Conservation (phyloP, 306 rosid genomes). For the Biancaea sappan region DNA sequence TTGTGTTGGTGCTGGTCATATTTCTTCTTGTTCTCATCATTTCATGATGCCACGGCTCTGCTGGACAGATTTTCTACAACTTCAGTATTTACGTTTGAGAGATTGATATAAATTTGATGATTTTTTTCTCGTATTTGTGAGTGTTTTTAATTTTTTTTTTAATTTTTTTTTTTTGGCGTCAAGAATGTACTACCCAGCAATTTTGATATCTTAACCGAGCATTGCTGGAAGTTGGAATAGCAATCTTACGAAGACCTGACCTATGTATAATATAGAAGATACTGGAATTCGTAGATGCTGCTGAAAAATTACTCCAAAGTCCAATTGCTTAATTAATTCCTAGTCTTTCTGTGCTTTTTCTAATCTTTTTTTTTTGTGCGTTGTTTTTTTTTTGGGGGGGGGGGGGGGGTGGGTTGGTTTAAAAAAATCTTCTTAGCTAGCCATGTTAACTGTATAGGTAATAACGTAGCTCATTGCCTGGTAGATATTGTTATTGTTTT, state of each 20-base stretch:
- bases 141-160: too few species aligned
- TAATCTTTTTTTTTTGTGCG: neutral
- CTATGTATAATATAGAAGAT: neutral
- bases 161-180: too few species aligned
- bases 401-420: too few species aligned
- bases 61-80: conserved; percentile 21
- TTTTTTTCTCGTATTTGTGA: conserved; percentile 34
- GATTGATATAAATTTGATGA: conserved; percentile 34
- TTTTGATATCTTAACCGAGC: conserved; percentile 24
- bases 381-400: too few species aligned
- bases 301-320: neutral
- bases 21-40: conserved; percentile 49
- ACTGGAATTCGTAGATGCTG: neutral
- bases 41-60: conserved; percentile 26
- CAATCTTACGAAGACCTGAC: neutral
- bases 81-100: conserved; percentile 15
- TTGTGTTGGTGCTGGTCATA: conserved; percentile 51
- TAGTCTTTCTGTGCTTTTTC: neutral
- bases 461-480: too few species aligned
- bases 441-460: too few species aligned
- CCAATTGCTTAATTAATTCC: neutral
- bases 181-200: conserved; percentile 21
- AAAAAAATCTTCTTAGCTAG: too few species aligned
- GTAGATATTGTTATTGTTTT: too few species aligned
- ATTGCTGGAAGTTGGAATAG: neutral